Evolutionary conservation across 768 basidiomycete species (phyloP).

Genomic region (Boletus insuetus): DNA sequence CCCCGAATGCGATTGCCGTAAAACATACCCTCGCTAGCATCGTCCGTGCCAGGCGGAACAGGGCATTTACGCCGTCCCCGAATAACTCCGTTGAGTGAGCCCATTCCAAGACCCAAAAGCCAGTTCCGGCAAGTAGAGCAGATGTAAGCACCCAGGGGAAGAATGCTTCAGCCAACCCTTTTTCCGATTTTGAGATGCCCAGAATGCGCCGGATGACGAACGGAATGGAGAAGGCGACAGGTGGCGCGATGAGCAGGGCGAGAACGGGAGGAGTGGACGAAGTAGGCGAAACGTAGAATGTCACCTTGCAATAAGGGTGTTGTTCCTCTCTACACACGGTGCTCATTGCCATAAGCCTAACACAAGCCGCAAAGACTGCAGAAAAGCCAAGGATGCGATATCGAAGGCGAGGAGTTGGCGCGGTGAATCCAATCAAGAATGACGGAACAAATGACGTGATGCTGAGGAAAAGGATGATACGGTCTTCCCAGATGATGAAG

Average conservation of each 20-base stretch:
- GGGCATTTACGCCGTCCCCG: constrained; percentile 38
- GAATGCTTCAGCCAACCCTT: constrained; percentile 65
- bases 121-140: constrained; percentile 54
- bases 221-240: constrained; percentile 57
- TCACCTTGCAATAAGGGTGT: constrained; percentile 82
- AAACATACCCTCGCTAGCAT: constrained; percentile 59
- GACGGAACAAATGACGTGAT: constrained; percentile 60
- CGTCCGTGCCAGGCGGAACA: constrained; percentile 55
- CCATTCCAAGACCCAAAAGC: constrained; percentile 85
- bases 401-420: constrained; percentile 68
- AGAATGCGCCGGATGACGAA: constrained; percentile 55
- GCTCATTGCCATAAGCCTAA: constrained; percentile 74
- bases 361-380: constrained; percentile 58
- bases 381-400: constrained; percentile 74
- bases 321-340: constrained; percentile 96
- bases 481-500: constrained; percentile 98
- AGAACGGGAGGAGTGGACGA: constrained; percentile 61
- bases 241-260: constrained; percentile 57
- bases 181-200: constrained; percentile 66
- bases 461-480: constrained; percentile 71
- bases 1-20: constrained; percentile 48
- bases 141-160: constrained; percentile 57
- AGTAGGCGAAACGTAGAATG: constrained; percentile 79
- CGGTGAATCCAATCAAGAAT: constrained; percentile 60
- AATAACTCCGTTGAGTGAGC: constrained; percentile 53